These are phyloP conservation scores for Musa beccarii DNA, from an alignment of 176 grass and related monocot species.

Conservation along the genomic window DNA sequence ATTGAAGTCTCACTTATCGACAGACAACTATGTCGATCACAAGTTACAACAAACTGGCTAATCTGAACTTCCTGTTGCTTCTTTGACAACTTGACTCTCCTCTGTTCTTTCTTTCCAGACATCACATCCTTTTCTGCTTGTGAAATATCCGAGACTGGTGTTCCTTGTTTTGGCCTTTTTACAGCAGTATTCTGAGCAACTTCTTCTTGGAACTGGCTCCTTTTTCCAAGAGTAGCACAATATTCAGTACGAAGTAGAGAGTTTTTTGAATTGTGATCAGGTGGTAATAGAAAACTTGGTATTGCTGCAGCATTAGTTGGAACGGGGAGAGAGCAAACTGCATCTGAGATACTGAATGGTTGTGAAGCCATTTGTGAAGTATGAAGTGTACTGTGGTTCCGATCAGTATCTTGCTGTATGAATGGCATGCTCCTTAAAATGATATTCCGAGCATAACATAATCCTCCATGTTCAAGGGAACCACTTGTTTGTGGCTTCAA, in stretches of 20 bases:
- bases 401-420: neutral
- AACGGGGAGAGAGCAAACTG: neutral
- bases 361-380: slow-evolving; percentile 1
- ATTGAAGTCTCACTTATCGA: neutral
- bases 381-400: neutral
- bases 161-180: slow-evolving; percentile 6
- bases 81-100: neutral
- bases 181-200: neutral
- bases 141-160: neutral
- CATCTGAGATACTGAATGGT: neutral
- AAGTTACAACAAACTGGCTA: neutral
- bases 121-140: slow-evolving; percentile 4
- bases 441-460: slow-evolving; percentile 20
- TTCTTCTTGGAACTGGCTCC: neutral
- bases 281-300: neutral
- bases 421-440: slow-evolving; percentile 10
- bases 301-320: neutral
- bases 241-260: neutral
- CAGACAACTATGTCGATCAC: neutral
- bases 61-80: slow-evolving; percentile 30
- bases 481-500: slow-evolving; percentile 2
- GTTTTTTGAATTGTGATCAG: neutral
- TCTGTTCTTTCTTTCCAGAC: neutral
- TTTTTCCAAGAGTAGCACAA: neutral
- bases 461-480: slow-evolving; percentile 9